A percentile compares a stretch with the other conserved stretches of the same genome.
These are phyloP conservation scores for Cryptosporidium tyzzeri DNA, from an alignment of 169 alveolate species.

Conservation along the genomic window DNA sequence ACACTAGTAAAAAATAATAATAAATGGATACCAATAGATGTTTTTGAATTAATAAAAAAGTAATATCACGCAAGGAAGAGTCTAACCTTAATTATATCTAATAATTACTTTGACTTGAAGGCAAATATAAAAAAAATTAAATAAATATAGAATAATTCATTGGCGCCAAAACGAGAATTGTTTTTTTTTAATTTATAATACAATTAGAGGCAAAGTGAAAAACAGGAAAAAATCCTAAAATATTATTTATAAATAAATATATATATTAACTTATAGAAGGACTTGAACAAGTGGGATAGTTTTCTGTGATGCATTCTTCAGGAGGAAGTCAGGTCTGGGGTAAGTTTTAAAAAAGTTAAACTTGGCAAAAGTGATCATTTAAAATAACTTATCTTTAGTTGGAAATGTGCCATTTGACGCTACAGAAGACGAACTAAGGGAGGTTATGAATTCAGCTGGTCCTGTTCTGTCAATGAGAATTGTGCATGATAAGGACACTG, in stretches of 20 bases:
- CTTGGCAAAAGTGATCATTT: neutral
- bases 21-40: no score
- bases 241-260: neutral
- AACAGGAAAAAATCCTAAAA: neutral
- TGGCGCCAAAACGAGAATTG: neutral
- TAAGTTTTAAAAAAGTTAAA: conserved; percentile 12
- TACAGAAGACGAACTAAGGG: conserved; percentile 81
- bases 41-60: no score
- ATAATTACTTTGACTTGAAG: no score
- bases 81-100: no score
- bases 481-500: conserved; percentile 80
- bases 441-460: conserved; percentile 79
- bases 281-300: neutral
- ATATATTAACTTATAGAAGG: neutral
- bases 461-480: conserved; percentile 78
- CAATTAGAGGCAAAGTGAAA: no score
- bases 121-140: no score
- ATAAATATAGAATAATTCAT: no score
- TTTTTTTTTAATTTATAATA: no score
- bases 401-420: conserved; percentile 82
- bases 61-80: neutral
- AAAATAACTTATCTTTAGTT: conserved; percentile 29
- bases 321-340: conserved; percentile 77
- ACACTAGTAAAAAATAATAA: neutral
- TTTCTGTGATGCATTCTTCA: conserved; percentile 51